phyloP scores from a whole-genome alignment of 1,284 basidiomycete genomes.

The Fomes fomentarius region DNA sequence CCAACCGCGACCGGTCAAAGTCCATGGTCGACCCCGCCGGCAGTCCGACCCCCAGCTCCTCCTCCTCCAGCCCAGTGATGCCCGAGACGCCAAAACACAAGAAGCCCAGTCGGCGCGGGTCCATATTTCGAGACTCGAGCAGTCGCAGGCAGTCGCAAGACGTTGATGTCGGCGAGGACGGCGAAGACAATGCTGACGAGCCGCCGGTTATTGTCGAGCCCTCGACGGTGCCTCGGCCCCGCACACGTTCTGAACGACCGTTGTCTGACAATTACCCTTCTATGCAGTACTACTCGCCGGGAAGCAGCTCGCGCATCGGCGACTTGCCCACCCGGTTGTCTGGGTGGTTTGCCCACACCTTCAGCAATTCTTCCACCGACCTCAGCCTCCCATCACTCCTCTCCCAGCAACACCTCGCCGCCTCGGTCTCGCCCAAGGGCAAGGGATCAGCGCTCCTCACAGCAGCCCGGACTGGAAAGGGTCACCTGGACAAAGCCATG shows the following conservation, averaged over 20 bases:
- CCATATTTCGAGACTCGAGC: constrained; percentile 30
- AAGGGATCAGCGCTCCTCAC: constrained; percentile 57
- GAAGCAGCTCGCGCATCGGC: constrained; percentile 40
- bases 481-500: constrained; percentile 78
- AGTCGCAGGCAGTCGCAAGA: constrained; percentile 36
- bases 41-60: constrained; percentile 44
- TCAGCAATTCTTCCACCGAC: constrained; percentile 70
- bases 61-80: constrained; percentile 32
- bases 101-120: constrained; percentile 32
- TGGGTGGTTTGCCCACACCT: constrained; percentile 79
- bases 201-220: constrained; percentile 57
- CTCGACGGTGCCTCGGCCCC: constrained; percentile 42
- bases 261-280: constrained; percentile 47
- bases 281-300: constrained; percentile 40
- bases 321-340: constrained; percentile 67
- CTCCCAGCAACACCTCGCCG: constrained; percentile 42
- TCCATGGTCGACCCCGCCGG: constrained; percentile 50
- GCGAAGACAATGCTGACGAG: constrained; percentile 36
- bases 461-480: constrained; percentile 72
- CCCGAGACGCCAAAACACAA: constrained; percentile 29
- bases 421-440: constrained; percentile 44
- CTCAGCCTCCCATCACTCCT: constrained; percentile 65
- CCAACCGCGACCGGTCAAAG: constrained; percentile 60
- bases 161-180: constrained; percentile 32
- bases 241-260: constrained; percentile 51